Evolutionary conservation across 768 basidiomycete species (phyloP), one percentile per base, ranked within the genome.

Genomic region (Lentinula guzmanii): DNA sequence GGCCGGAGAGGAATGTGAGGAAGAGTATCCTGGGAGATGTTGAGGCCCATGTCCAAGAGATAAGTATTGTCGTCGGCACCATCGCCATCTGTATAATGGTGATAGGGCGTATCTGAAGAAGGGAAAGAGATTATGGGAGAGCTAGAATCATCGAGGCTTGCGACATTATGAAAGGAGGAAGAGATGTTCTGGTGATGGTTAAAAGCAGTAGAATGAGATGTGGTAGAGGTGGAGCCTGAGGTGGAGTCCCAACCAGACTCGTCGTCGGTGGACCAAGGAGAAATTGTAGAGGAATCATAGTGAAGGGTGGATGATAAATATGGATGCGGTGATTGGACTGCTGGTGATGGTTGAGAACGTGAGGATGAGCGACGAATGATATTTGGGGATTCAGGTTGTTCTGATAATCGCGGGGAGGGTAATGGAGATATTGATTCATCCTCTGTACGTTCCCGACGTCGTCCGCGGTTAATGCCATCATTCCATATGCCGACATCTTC

Each of bases 1-100:
- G 97, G 97, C 52, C 90, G 86, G 7, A 99, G 77, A 37, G 95
- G 96, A 52, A 99, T 94, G 62, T 95, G 92, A 1, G 91, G 91
- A 48, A 93, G 75, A 62, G 81, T 80, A 58, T 85, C 86, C 62
- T 86, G 78, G 11, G 83, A 76, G 45, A 79, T 66, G 60, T 82
- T 77, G 59, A 77, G 69, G 54, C 79, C 71, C 64, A 79, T 70
- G 39, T 77, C 69, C 56, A 78, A 70, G 8, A 76, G 69, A n/a
- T 72, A 71, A 1, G 70, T 70, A 45, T 66, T 68, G 4, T 52
- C 52, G 33, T 58, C 50, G 10, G 45, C 48, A 37, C 58, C 51
- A 35, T 48, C 18, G 5, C 67, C 69, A 35, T 64, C 64, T 39
- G 46, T 52, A 52, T 35, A 60, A 53, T 33, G 57, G 34, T 21